phyloP scores from a whole-genome alignment of 345 rosid species.

The Salix viminalis region DNA sequence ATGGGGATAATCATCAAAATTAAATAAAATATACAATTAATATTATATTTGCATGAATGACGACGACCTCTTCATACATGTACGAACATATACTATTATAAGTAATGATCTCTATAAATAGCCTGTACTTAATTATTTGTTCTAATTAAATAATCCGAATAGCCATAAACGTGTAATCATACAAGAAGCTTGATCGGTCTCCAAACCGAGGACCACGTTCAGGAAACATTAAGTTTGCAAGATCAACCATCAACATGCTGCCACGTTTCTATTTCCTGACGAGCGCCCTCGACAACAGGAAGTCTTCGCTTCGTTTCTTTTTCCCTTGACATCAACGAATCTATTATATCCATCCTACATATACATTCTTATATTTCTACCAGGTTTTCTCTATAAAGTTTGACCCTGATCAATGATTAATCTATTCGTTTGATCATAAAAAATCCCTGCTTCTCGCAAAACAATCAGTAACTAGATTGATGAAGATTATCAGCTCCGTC shows the following conservation, averaged over 20 bases:
- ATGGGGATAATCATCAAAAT: not conserved
- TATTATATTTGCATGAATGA: conserved; percentile 2
- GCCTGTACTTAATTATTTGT: not conserved
- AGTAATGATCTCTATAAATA: not conserved
- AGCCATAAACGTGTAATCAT: conserved; percentile 5
- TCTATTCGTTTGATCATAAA: not conserved
- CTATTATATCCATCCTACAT: not conserved
- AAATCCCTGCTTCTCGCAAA: too few species aligned
- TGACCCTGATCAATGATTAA: not conserved
- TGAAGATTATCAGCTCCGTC: not conserved
- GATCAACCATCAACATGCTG: not conserved
- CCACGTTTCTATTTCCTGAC: conserved; percentile 9
- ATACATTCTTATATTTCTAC: too few species aligned
- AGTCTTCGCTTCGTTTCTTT: not conserved
- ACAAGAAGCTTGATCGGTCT: not conserved
- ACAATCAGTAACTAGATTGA: not conserved
- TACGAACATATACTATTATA: not conserved
- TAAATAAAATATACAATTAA: not conserved
- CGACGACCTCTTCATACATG: not conserved
- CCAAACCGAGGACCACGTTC: not conserved
- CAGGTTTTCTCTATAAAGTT: too few species aligned
- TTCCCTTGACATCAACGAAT: not conserved
- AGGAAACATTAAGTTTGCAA: not conserved
- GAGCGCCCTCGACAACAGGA: not conserved
- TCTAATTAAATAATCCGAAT: not conserved